Base-by-base conservation (phyloP, 2,329 filamentous ascomycete genomes). In the Juglanconis oblonga region DNA sequence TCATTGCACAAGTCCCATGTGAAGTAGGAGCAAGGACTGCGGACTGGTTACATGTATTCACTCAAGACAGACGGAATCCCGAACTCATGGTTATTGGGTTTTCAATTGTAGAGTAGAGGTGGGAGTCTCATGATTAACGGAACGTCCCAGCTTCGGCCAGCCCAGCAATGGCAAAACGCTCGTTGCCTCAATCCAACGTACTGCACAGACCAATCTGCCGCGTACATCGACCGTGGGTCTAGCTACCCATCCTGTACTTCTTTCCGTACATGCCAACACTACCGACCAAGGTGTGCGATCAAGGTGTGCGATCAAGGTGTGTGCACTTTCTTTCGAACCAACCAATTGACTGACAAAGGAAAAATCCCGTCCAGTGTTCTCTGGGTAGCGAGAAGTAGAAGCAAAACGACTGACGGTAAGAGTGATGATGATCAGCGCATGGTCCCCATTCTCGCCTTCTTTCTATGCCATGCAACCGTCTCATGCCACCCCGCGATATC, bases 111-210 rank as follows among this genome's bases (percentile, higher is more conserved):
- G 50, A 55, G 58, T 62, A 58, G 58, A 63, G 61, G 58, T 63
- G 61, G 61, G 42, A 58, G 48, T 58, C 57, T 55, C 52, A 63
- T 63, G 52, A 60, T 58, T 55, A 62, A 49, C 47, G 38, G 57
- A 59, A 59, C 60, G 57, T 62, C 55, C 60, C 58, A 62, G 50
- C 52, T 55, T 55, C 55, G 48, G 48, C 57, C 52, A 55, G 56
- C 52, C 49, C 40, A 33, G 57, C 48, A 48, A 52, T 53, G 48
- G 58, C 44, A 45, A 17, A 45, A 57, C 59, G 49, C 53, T 55
- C 52, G 32, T 40, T 52, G 32, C 32, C 55, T 57, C 48, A 42
- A 42, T 42, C 38, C 38, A 31, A 51, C 55, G 31, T 42, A n/a
- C 13, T 55, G 48, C 56, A 55, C 47, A 61, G 56, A 54, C 52